Evolutionary conservation across 768 basidiomycete species (phyloP).

Genomic region (Mycena crocata): DNA sequence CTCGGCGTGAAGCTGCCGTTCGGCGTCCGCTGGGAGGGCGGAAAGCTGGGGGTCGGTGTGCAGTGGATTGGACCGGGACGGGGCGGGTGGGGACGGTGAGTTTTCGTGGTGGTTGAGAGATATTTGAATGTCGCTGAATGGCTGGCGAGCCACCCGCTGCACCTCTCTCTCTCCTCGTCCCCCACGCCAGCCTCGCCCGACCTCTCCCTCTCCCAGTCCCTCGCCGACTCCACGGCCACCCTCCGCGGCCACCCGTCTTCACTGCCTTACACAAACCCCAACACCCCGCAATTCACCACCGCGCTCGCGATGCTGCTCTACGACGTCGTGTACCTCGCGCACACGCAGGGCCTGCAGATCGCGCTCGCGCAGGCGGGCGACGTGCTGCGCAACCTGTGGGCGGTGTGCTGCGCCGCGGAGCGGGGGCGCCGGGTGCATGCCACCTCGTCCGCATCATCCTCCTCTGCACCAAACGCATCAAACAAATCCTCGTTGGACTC

Average conservation of each 20-base stretch:
- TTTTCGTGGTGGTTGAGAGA: slow-evolving; percentile 3
- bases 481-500: too few species aligned
- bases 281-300: slow-evolving; percentile 72
- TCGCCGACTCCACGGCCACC: slow-evolving; percentile 31
- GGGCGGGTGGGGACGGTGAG: slow-evolving; percentile 81
- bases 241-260: slow-evolving; percentile 36
- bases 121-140: background rate
- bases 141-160: slow-evolving; percentile 25
- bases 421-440: slow-evolving; percentile 77
- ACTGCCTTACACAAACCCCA: background rate
- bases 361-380: slow-evolving; percentile 85
- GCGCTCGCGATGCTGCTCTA: slow-evolving; percentile 88
- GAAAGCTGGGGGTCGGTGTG: slow-evolving; percentile 77
- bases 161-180: slow-evolving; percentile 28
- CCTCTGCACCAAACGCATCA: too few species aligned
- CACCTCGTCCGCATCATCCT: slow-evolving; percentile 58
- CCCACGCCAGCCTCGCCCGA: slow-evolving; percentile 13
- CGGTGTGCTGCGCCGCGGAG: slow-evolving; percentile 81
- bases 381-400: slow-evolving; percentile 81
- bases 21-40: slow-evolving; percentile 77
- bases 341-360: slow-evolving; percentile 81
- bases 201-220: slow-evolving; percentile 12
- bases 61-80: slow-evolving; percentile 81
- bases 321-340: slow-evolving; percentile 85
- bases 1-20: slow-evolving; percentile 88